Base-by-base conservation (phyloP, 352 stramenopile species). In the Globisporangium irregulare region DNA sequence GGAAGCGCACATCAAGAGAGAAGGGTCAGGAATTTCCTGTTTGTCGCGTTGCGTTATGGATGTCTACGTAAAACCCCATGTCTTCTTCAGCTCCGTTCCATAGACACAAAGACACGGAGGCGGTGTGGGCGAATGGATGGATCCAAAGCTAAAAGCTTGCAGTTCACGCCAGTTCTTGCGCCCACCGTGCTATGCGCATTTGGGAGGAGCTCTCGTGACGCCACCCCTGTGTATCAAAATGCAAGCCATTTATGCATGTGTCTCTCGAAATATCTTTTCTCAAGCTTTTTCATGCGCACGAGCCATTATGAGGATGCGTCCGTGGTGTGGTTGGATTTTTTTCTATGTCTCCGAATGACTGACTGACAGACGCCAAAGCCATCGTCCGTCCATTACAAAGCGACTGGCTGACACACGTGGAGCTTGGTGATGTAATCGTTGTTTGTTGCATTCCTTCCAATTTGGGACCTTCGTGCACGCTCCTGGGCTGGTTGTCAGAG, bases 221-320 rank as follows among this genome's bases (percentile, higher is more conserved):
- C 48, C 48, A 27, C 32, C 7, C 32, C 32, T 12, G 32, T 38
- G 32, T 38, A 38, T 15, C 9, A n/a, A 7, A 10, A 25, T 55
- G 48, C 48, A 55, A 55, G 48, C 48, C 48, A 55, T 55, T 24
- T 55, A 15, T 55, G 48, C 18, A 8, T 55, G 48, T 54, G 20
- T 22, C 41, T 50, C 41, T 50, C 15, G 6, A 50, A 50, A 50
- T 4, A 50, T 50, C 41, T 10, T 20, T 50, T 48, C 15, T n/a
- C 41, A n/a, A 15, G 18, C 41, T 48, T n/a, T n/a, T 15, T 15
- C 41, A 50, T 50, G 41, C 41, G 41, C 41, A 50, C 18, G 41
- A 50, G 41, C 41, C 15, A 48, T 48, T 48, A n/a, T n/a, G 41
- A n/a, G 38, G 41, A 48, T 48, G 41, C 14, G 14, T n/a, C 41